Evolutionary conservation across 2,329 filamentous ascomycete species (phyloP).

Genomic region (Podosphaera fusca): DNA sequence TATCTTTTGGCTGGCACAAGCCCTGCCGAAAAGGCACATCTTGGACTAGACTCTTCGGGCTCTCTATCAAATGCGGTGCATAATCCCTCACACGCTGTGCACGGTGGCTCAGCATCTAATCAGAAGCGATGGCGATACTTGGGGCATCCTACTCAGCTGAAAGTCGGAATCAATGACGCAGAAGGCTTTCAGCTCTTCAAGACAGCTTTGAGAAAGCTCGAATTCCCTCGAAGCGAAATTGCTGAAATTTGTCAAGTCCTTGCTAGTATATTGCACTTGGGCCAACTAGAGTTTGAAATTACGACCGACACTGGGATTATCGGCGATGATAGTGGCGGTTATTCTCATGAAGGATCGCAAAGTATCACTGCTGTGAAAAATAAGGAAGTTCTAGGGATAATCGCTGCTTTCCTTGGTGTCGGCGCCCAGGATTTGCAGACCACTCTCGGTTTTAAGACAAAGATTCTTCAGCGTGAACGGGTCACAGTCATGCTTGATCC

Average conservation of each 20-base stretch:
- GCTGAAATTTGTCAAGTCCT: constrained; percentile 92
- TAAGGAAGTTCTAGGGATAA: constrained; percentile 63
- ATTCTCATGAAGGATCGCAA: constrained; percentile 82
- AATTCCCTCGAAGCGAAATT: constrained; percentile 82
- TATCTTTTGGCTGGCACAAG: constrained; percentile 88
- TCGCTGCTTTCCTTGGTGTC: constrained; percentile 89
- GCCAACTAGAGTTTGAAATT: constrained; percentile 81
- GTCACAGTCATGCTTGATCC: constrained; percentile 98
- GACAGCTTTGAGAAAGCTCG: constrained; percentile 76
- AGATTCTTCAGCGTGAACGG: constrained; percentile 83
- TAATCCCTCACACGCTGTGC: constrained; percentile 18
- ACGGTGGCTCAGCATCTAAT: constrained; percentile 21
- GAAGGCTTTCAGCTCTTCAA: constrained; percentile 97
- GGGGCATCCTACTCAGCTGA: constrained; percentile 87
- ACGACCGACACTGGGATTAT: constrained; percentile 55
- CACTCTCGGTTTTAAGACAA: constrained; percentile 85
- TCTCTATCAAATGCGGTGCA: constrained; percentile 25
- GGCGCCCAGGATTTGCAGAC: constrained; percentile 59
- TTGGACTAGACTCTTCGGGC: constrained; percentile 28
- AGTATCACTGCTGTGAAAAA: constrained; percentile 76
- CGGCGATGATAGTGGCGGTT: constrained; percentile 83
- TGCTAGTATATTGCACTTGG: constrained; percentile 86
- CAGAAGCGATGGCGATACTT: constrained; percentile 88
- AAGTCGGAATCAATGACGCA: constrained; percentile 86
- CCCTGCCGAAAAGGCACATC: constrained; percentile 66